phyloP scores from a whole-genome alignment of 768 basidiomycete genomes.

The Macrolepiota dolichaula region DNA sequence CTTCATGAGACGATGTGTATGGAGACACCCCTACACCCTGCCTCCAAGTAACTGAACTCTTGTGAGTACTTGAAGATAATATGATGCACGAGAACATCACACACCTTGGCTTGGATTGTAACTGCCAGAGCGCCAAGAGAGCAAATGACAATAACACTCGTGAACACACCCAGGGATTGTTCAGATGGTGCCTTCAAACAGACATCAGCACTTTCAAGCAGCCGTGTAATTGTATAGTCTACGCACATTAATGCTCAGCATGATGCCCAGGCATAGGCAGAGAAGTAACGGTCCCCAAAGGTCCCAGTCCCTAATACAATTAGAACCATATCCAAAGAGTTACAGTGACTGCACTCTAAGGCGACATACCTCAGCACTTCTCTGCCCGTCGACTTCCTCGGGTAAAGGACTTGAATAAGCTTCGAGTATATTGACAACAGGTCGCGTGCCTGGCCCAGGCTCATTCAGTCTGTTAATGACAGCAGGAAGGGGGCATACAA shows the following conservation, averaged over 20 bases:
- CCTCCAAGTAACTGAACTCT: constrained; percentile 66
- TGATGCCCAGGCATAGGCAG: constrained; percentile 74
- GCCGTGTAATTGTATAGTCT: constrained; percentile 17
- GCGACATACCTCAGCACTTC: constrained; percentile 67
- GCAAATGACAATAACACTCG: constrained; percentile 90
- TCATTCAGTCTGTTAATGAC: neutral
- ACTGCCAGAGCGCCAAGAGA: constrained; percentile 88
- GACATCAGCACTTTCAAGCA: neutral
- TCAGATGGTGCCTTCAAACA: constrained; percentile 66
- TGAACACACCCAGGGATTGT: constrained; percentile 88
- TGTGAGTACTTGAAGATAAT: neutral
- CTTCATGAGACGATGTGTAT: neutral
- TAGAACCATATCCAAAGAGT: neutral
- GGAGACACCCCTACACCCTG: constrained; percentile 56
- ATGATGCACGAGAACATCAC: constrained; percentile 12
- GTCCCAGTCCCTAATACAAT: constrained; percentile 86
- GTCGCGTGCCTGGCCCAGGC: constrained; percentile 67
- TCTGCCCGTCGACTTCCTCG: constrained; percentile 66
- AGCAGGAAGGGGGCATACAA: constrained; percentile 47
- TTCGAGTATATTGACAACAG: constrained; percentile 89
- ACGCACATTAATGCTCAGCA: constrained; percentile 88
- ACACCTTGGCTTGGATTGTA: constrained; percentile 93
- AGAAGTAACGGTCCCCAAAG: constrained; percentile 93
- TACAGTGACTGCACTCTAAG: neutral
- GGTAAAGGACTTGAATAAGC: constrained; percentile 90